phyloP scores from a whole-genome alignment of 2,329 filamentous ascomycete genomes.

The Arachnomyces sp. region DNA sequence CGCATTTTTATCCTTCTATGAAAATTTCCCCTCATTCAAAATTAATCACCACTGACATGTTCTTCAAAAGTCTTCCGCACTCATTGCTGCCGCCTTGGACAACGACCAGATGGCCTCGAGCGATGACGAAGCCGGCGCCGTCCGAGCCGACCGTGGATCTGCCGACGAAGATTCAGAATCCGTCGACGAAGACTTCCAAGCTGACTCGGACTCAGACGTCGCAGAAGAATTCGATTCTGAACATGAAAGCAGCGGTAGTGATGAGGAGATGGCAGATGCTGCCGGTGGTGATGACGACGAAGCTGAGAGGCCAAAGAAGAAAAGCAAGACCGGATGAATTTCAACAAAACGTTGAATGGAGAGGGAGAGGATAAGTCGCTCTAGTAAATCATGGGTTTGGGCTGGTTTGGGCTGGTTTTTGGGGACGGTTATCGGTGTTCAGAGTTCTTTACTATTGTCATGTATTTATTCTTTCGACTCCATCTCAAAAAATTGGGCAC shows the following conservation, averaged over 20 bases:
- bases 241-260: slow-evolving; percentile 75
- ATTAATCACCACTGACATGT: slow-evolving; percentile 18
- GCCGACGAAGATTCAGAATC: slow-evolving; percentile 96
- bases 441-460: no score
- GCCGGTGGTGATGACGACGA: slow-evolving; percentile 39
- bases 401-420: no score
- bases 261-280: slow-evolving; percentile 55
- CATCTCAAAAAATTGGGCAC: no score
- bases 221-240: slow-evolving; percentile 92
- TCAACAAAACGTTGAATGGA: no score
- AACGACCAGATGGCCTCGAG: slow-evolving; percentile 77
- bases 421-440: no score
- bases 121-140: slow-evolving; percentile 70
- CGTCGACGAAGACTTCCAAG: slow-evolving; percentile 90
- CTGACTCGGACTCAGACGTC: slow-evolving; percentile 86
- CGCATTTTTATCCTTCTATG: not conserved
- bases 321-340: slow-evolving; percentile 46
- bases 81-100: slow-evolving; percentile 72
- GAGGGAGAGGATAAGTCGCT: no score
- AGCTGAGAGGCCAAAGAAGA: slow-evolving; percentile 57
- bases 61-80: slow-evolving; percentile 41
- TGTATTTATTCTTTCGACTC: no score
- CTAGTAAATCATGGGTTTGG: no score
- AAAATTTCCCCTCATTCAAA: not conserved
- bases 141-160: slow-evolving; percentile 70